These are phyloP conservation scores for Artemisia argyi DNA, from an alignment of 129 eudicot species.

Conservation along the genomic window DNA sequence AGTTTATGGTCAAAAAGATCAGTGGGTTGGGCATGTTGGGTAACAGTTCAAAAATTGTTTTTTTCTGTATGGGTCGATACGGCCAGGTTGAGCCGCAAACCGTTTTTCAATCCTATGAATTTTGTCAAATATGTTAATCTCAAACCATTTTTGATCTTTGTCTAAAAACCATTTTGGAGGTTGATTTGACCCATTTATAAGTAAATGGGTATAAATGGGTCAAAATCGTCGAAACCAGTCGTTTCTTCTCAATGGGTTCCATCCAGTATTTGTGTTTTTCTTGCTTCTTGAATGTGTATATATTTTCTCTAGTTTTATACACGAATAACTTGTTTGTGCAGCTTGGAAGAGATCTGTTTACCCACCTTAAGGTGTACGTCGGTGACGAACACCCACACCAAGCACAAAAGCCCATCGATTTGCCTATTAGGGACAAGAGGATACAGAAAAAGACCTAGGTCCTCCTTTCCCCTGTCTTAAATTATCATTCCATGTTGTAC, in stretches of 20 bases:
- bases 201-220: slow-evolving; percentile 1
- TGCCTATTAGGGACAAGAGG: slow-evolving; percentile 91
- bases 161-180: too few relatives aligned
- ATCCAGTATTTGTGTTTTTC: slow-evolving; percentile 7
- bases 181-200: not conserved
- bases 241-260: not conserved
- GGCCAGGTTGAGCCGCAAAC: too few relatives aligned
- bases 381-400: slow-evolving; percentile 92
- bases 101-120: too few relatives aligned
- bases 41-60: not conserved
- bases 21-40: not conserved
- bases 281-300: not conserved
- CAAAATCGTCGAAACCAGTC: not conserved
- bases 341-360: slow-evolving; percentile 89
- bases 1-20: not conserved
- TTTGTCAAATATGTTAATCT: too few relatives aligned
- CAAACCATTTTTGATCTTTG: too few relatives aligned
- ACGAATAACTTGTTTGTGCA: too few relatives aligned
- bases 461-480: slow-evolving; percentile 3
- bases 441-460: slow-evolving; percentile 54
- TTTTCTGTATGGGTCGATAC: not conserved
- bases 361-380: slow-evolving; percentile 87
- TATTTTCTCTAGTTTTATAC: not conserved
- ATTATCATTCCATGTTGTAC: slow-evolving; percentile 19
- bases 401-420: slow-evolving; percentile 76